These are phyloP conservation scores for Boeremia exigua DNA, from an alignment of 2,329 filamentous ascomycete species.

Conservation along the genomic window DNA sequence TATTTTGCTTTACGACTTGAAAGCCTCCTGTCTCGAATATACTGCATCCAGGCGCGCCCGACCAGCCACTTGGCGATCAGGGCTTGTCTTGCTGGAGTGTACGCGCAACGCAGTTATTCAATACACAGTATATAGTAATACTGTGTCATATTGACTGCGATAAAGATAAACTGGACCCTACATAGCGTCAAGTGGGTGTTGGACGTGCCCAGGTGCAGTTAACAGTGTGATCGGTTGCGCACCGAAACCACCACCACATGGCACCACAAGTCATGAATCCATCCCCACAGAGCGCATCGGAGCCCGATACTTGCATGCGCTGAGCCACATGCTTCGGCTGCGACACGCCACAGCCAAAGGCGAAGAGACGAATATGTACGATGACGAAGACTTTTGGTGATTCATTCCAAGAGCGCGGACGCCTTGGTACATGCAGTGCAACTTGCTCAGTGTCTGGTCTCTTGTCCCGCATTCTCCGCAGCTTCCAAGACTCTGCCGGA, in stretches of 20 bases:
- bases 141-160: too few relatives aligned
- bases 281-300: neutral
- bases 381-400: constrained; percentile 4
- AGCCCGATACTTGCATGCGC: neutral
- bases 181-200: too few relatives aligned
- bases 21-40: neutral
- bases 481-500: constrained; percentile 11
- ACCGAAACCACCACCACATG: neutral
- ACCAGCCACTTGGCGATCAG: too few relatives aligned
- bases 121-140: too few relatives aligned
- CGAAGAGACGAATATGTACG: neutral
- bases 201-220: too few relatives aligned
- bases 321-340: neutral
- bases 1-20: neutral
- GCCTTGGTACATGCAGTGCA: constrained; percentile 9
- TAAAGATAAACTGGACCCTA: too few relatives aligned
- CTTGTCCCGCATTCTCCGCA: constrained; percentile 17
- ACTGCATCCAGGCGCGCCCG: too few relatives aligned
- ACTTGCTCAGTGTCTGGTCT: neutral
- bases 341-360: constrained; percentile 6
- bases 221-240: neutral
- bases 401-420: constrained; percentile 4
- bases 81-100: too few relatives aligned
- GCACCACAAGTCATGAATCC: neutral
- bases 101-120: too few relatives aligned